A percentile compares a stretch with the other conserved stretches of the same genome.
Evolutionary conservation across 2,329 filamentous ascomycete genomes (phyloP).

Genomic region (Podosphaera aphanis): DNA sequence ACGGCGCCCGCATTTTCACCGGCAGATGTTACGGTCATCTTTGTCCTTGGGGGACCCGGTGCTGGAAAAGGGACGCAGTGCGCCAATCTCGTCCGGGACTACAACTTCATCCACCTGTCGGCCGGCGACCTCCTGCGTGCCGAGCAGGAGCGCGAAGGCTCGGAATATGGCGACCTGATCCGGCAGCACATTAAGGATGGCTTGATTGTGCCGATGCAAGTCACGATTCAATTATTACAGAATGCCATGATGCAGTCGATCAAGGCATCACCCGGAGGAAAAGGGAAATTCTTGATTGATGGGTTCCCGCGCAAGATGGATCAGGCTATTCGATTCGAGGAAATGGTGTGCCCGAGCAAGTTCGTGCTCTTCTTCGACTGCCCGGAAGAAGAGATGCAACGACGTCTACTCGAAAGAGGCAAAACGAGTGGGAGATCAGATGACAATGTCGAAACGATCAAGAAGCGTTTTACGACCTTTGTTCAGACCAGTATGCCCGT

Average conservation of each 20-base stretch:
- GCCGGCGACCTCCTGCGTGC: constrained; percentile 84
- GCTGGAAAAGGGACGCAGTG: constrained; percentile 96
- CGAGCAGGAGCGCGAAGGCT: constrained; percentile 70
- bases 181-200: constrained; percentile 83
- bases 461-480: constrained; percentile 88
- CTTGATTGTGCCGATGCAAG: constrained; percentile 95
- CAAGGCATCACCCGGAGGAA: constrained; percentile 22
- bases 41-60: constrained; percentile 86
- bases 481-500: constrained; percentile 95
- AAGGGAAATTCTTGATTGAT: constrained; percentile 51
- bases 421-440: constrained; percentile 81
- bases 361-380: constrained; percentile 91
- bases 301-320: constrained; percentile 95
- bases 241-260: constrained; percentile 69
- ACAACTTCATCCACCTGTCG: constrained; percentile 79
- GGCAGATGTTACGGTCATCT: constrained; percentile 68
- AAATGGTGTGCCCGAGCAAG: constrained; percentile 58
- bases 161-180: constrained; percentile 82
- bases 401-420: constrained; percentile 62
- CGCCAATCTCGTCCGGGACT: constrained; percentile 62
- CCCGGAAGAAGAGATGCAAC: constrained; percentile 70
- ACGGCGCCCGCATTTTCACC: constrained; percentile 42
- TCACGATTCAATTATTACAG: constrained; percentile 79
- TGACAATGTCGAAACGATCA: constrained; percentile 87
- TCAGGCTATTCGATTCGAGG: constrained; percentile 84